phyloP scores from a whole-genome alignment of 1,284 basidiomycete genomes.

The Schizophyllum commune region DNA sequence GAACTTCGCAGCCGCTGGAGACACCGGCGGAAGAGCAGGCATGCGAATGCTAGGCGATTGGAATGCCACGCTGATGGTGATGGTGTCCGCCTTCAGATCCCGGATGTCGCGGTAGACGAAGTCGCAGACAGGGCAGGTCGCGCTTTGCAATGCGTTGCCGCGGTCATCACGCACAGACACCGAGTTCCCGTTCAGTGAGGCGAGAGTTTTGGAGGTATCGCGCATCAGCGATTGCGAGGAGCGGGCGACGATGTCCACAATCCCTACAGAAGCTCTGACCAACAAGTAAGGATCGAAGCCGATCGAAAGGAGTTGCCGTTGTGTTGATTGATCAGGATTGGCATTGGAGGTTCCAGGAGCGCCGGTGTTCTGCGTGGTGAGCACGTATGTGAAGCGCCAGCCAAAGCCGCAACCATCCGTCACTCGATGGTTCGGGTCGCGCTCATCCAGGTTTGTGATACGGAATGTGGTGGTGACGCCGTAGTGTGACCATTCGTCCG shows the following conservation, averaged over 20 bases:
- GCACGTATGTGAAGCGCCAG: background rate
- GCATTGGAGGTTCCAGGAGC: background rate
- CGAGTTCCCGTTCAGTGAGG: too few species aligned
- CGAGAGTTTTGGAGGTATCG: too few species aligned
- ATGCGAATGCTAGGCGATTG: background rate
- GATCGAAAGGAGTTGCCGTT: too few species aligned
- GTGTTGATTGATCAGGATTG: too few species aligned
- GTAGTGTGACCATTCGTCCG: background rate
- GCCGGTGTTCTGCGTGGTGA: background rate
- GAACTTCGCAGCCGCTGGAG: background rate
- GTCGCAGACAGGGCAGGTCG: too few species aligned
- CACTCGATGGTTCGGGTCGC: background rate
- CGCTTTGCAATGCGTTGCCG: too few species aligned
- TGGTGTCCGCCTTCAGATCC: background rate
- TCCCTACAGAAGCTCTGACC: too few species aligned
- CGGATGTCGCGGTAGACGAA: background rate
- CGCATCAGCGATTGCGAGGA: too few species aligned
- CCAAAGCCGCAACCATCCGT: background rate
- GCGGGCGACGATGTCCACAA: too few species aligned
- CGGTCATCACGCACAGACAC: too few species aligned
- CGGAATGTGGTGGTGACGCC: background rate
- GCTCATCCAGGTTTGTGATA: background rate
- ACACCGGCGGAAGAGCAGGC: background rate
- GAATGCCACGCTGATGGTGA: background rate
- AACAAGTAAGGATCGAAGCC: too few species aligned